Percentiles rank a stretch among this genome's conserved stretches.
Evolutionary conservation across 1,139 yeast genomes (phyloP).

Genomic region (Protomyces arabidopsidicola): DNA sequence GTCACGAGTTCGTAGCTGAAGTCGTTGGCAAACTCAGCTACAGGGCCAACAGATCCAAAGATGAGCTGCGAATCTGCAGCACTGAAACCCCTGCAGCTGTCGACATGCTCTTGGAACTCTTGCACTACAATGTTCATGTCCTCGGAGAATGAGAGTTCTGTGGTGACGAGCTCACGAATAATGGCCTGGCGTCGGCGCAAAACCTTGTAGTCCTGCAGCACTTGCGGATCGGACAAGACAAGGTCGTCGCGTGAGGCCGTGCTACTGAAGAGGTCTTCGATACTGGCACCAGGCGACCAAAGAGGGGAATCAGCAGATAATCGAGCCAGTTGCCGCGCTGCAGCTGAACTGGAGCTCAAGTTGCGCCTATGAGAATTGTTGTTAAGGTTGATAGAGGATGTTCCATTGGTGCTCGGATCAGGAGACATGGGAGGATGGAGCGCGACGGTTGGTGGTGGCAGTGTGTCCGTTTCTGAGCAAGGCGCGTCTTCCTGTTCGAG

Average conservation of each 20-base stretch:
- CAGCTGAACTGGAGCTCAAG: background rate
- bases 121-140: conserved; percentile 17
- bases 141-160: conserved; percentile 17
- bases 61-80: conserved; percentile 9
- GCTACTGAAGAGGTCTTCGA: background rate
- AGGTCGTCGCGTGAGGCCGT: background rate
- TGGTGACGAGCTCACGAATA: conserved; percentile 21
- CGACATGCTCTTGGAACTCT: conserved; percentile 5
- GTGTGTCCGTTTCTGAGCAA: background rate
- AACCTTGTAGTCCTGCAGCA: background rate
- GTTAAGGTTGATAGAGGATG: background rate
- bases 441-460: background rate
- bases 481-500: background rate
- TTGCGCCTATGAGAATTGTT: background rate
- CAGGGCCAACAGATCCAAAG: conserved; percentile 22
- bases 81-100: background rate
- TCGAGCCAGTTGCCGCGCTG: background rate
- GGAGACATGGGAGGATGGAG: background rate
- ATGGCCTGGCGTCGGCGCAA: conserved; percentile 17
- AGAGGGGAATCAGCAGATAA: background rate
- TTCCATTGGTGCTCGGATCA: background rate
- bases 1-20: conserved; percentile 5
- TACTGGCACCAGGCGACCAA: background rate
- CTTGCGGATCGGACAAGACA: background rate
- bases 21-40: conserved; percentile 13